Conservation (phyloP, 2,329 filamentous ascomycete genomes). For the Aspergillus nomiae region DNA sequence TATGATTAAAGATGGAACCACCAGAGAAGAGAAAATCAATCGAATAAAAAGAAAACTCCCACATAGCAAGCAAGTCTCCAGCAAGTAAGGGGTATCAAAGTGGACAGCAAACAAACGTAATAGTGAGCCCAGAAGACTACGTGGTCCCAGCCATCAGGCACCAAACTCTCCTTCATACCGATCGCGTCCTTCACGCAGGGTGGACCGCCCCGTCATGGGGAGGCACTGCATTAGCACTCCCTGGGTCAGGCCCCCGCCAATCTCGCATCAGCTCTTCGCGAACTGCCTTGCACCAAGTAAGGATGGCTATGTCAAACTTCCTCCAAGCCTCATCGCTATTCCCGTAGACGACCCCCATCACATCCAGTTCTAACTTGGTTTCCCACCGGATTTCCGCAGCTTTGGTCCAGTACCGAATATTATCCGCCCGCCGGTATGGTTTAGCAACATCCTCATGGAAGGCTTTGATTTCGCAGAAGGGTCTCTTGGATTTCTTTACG, state of each 20-base stretch:
- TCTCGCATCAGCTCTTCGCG: conserved; percentile 81
- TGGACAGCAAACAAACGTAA: conserved; percentile 23
- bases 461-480: conserved; percentile 84
- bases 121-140: conserved; percentile 17
- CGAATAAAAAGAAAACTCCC: conserved; percentile 12
- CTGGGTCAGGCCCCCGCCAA: conserved; percentile 51
- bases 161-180: conserved; percentile 7
- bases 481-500: conserved; percentile 79
- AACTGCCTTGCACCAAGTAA: conserved; percentile 80
- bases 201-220: conserved; percentile 23
- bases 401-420: conserved; percentile 94
- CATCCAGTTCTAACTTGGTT: conserved; percentile 77
- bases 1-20: background rate
- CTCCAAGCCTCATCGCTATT: conserved; percentile 68
- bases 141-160: conserved; percentile 23
- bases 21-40: background rate
- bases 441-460: conserved; percentile 94
- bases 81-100: conserved; percentile 28
- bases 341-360: conserved; percentile 81
- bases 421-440: conserved; percentile 91
- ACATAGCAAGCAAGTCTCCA: conserved; percentile 11
- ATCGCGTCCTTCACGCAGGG: conserved; percentile 1
- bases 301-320: conserved; percentile 78
- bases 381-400: conserved; percentile 95
- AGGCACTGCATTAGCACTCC: conserved; percentile 19